Base-by-base conservation (phyloP, 192 early-diverging fungal species). In the Podila epigama region DNA sequence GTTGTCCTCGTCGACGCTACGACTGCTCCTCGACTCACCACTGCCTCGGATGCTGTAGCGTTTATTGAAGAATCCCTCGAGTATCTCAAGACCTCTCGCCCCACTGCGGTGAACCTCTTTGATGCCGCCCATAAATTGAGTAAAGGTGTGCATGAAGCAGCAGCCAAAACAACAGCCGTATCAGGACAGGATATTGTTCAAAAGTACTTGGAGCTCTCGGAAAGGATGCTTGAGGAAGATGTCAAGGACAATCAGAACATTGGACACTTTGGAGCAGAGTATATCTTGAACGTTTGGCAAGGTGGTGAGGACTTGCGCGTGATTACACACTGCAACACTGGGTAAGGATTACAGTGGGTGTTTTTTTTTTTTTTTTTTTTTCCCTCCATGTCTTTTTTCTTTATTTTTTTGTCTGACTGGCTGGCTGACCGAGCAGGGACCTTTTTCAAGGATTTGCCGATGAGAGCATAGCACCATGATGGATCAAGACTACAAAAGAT, bases 271-370 rank as follows among this genome's bases (percentile, higher is more conserved):
- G 98, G 98, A 10, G 92, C 92, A 6, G 87, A 92, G 60, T 95
- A 63, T 39, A 88, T 95, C 41, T 56, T 94, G 35, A 66, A 83
- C 2, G 71, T 86, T 52, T 77, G 71, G 20, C 64, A 72, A 54
- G 60, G 79, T 22, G 62, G 65, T 12, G 50, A 84, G 3, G 70
- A 79, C 36, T 69, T 87, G 12, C 81, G 85, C 32, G 90, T 99
- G 2, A 79, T 99, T 53, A 99, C 97, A 1, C 98, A 99, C 84
- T 98, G 97, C 84, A 99, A 99, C 79, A 98, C 97, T 31, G 98
- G 97, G 77, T 92, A 86, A 79, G 82, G 64, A 7, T 48, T 48
- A 20, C 15, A 13, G n/a, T 18, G 33, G 13, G 13, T 67, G 18
- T 48, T 55, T 3, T 5, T n/a, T n/a, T n/a, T n/a, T n/a, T 58